phyloP scores from a whole-genome alignment of 495 filamentous ascomycete species.

The Saxophila tyrrhenica region DNA sequence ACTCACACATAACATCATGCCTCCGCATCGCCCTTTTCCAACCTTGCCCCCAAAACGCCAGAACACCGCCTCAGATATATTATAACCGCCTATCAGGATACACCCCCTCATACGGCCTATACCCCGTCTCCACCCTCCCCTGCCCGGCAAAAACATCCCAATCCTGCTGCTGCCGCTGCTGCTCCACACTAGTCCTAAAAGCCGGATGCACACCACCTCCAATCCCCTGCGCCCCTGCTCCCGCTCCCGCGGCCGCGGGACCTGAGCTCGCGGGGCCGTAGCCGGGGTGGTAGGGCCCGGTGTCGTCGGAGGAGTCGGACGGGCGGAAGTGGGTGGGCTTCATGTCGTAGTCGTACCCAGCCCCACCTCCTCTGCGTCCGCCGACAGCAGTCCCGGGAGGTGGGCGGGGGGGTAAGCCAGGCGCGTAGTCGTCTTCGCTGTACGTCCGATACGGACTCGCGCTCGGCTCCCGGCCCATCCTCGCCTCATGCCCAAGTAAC shows the following conservation, averaged over 20 bases:
- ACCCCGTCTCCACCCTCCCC: neutral
- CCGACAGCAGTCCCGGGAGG: too few species aligned
- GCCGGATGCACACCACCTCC: conserved; percentile 5
- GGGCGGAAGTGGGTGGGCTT: neutral
- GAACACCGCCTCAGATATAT: too few species aligned
- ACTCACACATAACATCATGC: too few species aligned
- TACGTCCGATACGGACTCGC: conserved; percentile 4
- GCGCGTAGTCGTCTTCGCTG: conserved; percentile 4
- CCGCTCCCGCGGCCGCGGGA: neutral
- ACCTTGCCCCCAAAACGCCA: too few species aligned
- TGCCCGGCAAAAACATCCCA: conserved; percentile 7
- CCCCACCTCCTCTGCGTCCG: neutral
- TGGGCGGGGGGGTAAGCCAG: neutral
- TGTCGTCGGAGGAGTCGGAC: neutral
- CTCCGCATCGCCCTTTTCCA: too few species aligned
- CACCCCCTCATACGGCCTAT: neutral
- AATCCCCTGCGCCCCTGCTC: neutral
- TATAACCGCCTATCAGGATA: too few species aligned
- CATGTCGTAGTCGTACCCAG: neutral
- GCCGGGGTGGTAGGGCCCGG: neutral
- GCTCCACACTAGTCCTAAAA: neutral
- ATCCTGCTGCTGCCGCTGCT: neutral
- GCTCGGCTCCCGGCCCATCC: neutral
- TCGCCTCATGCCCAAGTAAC: conserved; percentile 1
- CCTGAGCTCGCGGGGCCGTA: neutral